Base-by-base conservation (phyloP, 2,329 filamentous ascomycete genomes). In the Aspergillus texensis region DNA sequence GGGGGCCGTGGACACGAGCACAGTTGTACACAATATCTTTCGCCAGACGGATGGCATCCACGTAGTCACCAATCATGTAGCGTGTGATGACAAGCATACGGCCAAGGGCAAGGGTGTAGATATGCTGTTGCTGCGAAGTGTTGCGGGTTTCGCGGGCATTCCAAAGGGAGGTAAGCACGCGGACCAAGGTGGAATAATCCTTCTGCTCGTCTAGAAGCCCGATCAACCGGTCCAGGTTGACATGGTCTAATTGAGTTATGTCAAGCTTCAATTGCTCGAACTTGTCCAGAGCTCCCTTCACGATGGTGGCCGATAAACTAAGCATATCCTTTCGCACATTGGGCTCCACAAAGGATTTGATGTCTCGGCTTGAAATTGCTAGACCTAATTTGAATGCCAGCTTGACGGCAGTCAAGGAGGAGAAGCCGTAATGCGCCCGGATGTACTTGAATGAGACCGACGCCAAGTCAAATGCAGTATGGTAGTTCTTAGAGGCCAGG, bases 21-120 rank as follows among this genome's bases (percentile, higher is more conserved):
- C 84, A 80, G 72, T 86, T 86, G 77, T 86, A 86, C 3, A 82
- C 80, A 41, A 86, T 84, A 67, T 84, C 82, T 70, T 86, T 83
- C 66, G 80, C 81, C 28, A 86, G 79, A 28, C 77, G 78, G 48
- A 82, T 70, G n/a, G 82, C 79, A 32, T 77, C 76, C 68, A 79
- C 72, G 41, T 78, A 76, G 52, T 83, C 81, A 46, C 79, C 79
- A 24, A 80, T 77, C 24, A 83, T 76, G 72, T 84, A 85, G 57
- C 82, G 82, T 12, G 81, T 81, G 61, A 82, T 78, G 61, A 85
- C 81, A 63, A 85, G 81, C 61, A 80, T 79, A 64, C 80, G 82
- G 28, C 83, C 84, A 14, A 86, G 79, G 46, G 79, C 77, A 63
- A 85, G 77, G 19, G 84, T 79, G 68, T 34, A 79, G 6, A 14